Percentiles rank a stretch among this genome's conserved stretches.
These are phyloP conservation scores for Funneliformis mosseae DNA, from an alignment of 192 early-diverging fungal genomes.

Conservation along the genomic window DNA sequence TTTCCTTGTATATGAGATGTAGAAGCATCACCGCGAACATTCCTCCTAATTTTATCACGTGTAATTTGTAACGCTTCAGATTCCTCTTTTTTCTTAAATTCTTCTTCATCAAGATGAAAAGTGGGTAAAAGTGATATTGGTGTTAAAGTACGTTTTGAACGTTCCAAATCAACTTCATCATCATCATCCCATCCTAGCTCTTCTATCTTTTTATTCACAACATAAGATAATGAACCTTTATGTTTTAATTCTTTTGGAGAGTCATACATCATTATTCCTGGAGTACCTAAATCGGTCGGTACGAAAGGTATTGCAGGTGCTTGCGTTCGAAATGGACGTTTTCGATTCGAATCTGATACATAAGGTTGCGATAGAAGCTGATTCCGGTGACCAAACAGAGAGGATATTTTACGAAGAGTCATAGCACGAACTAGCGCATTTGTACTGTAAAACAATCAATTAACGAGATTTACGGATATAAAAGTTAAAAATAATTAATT, in stretches of 20 bases:
- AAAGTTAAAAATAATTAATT: neutral
- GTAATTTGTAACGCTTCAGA: neutral
- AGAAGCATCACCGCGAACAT: neutral
- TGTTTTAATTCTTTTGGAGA: conserved; percentile 50
- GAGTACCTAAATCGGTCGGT: conserved; percentile 54
- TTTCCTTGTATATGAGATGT: conserved; percentile 8
- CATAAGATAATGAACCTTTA: conserved; percentile 49
- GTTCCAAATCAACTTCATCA: conserved; percentile 50
- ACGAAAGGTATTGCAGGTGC: conserved; percentile 55
- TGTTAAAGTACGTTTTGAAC: conserved; percentile 45
- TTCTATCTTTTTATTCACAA: conserved; percentile 53
- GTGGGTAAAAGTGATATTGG: conserved; percentile 53
- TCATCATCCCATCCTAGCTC: conserved; percentile 57
- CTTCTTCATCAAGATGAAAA: conserved; percentile 53
- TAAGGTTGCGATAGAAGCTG: conserved; percentile 50
- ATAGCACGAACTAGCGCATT: conserved; percentile 26
- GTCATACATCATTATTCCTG: conserved; percentile 55
- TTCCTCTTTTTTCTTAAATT: conserved; percentile 34
- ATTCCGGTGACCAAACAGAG: conserved; percentile 51
- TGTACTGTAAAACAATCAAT: neutral
- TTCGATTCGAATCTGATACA: conserved; percentile 48
- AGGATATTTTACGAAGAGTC: conserved; percentile 47
- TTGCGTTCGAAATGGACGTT: conserved; percentile 51
- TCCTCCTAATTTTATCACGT: conserved; percentile 16
- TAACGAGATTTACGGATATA: neutral